Conservation (phyloP, 1,284 basidiomycete genomes). For the Hemileia vastatrix region DNA sequence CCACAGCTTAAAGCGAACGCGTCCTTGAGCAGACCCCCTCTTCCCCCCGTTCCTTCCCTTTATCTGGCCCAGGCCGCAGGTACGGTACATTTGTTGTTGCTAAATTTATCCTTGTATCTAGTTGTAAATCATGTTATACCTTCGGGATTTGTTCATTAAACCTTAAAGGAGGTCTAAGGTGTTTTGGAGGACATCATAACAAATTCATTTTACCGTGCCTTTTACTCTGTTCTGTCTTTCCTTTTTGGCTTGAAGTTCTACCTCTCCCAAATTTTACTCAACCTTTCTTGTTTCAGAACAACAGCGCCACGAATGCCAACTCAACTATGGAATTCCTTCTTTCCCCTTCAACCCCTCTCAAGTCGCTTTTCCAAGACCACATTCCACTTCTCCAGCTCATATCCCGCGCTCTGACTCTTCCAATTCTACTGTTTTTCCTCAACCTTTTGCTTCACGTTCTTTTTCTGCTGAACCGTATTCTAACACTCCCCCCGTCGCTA, state of each 20-base stretch:
- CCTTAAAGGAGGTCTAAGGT: not conserved
- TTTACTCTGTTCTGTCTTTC: not conserved
- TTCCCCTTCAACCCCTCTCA: no score
- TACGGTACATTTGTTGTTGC: no score
- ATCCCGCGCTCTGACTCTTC: not conserved
- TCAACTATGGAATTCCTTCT: no score
- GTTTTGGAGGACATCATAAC: not conserved
- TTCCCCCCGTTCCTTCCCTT: conserved; percentile 1
- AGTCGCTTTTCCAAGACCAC: no score
- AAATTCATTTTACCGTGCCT: not conserved
- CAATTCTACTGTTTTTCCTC: not conserved
- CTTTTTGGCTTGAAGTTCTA: not conserved
- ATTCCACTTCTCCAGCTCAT: no score
- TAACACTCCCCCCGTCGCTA: not conserved
- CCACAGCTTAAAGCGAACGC: conserved; percentile 1
- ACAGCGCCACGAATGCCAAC: no score
- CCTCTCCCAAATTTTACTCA: not conserved
- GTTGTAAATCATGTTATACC: not conserved
- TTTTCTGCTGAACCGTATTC: no score
- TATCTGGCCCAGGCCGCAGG: conserved; percentile 6
- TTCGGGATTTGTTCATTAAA: not conserved
- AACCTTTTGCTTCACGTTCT: not conserved
- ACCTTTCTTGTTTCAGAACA: no score
- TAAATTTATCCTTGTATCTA: not conserved
- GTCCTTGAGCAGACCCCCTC: not conserved